Percentiles rank a stretch among this genome's conserved stretches.
Conservation (phyloP, 106 monocot species). For the Dendrobium huoshanense region DNA sequence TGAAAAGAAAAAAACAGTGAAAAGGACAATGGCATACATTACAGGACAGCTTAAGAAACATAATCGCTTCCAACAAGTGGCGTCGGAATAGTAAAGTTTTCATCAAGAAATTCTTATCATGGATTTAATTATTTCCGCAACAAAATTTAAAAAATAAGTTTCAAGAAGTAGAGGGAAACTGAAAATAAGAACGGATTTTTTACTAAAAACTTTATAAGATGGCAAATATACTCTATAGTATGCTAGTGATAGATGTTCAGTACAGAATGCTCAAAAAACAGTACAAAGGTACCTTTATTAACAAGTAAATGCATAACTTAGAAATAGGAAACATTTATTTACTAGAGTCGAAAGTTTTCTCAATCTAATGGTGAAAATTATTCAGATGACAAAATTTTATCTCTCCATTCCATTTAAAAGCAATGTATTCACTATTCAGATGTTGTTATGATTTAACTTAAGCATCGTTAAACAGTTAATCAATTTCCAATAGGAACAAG, state of each 20-base stretch:
- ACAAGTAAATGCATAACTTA: background rate
- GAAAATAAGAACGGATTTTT: no score
- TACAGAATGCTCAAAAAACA: background rate
- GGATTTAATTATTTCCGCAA: no score
- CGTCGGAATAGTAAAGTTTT: background rate
- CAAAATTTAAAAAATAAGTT: background rate
- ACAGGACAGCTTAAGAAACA: background rate
- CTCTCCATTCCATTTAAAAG: background rate
- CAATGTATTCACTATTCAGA: background rate
- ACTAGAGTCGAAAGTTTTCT: background rate
- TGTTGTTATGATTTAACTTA: background rate
- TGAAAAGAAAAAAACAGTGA: background rate
- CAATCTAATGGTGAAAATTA: background rate
- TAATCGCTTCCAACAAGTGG: background rate
- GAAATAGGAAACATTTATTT: background rate
- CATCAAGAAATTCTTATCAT: no score
- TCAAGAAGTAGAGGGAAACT: background rate
- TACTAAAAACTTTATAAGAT: background rate
- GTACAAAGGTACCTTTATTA: background rate
- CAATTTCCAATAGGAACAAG: no score
- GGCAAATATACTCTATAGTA: background rate
- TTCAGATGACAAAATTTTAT: background rate
- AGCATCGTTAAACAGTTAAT: no score
- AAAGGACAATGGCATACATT: background rate
- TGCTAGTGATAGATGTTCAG: background rate